These are phyloP conservation scores for Pyrenochaeta sp. DNA, from an alignment of 2,329 filamentous ascomycete genomes.

Conservation along the genomic window DNA sequence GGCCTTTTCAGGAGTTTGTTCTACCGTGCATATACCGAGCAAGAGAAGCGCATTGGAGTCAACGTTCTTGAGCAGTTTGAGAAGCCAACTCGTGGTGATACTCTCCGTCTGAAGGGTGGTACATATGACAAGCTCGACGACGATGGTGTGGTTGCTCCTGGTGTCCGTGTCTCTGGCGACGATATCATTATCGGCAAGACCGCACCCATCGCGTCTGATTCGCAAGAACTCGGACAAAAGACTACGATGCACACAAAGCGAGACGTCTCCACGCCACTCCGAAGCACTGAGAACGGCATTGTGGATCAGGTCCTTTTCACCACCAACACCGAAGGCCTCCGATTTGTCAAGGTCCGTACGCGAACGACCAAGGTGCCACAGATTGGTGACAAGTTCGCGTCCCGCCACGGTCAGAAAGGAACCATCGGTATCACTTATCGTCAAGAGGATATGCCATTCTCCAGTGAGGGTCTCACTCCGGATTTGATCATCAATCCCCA, in stretches of 20 bases:
- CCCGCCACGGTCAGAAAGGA: conserved; percentile 98
- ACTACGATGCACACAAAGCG: conserved; percentile 90
- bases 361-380: conserved; percentile 97
- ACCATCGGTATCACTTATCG: conserved; percentile 98
- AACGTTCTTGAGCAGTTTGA: conserved; percentile 93
- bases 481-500: conserved; percentile 99
- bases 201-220: conserved; percentile 89
- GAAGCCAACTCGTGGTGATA: conserved; percentile 88
- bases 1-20: conserved; percentile 97
- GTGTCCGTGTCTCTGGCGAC: conserved; percentile 93
- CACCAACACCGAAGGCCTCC: conserved; percentile 91
- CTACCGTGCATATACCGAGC: conserved; percentile 96
- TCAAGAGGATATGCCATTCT: conserved; percentile 99
- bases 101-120: conserved; percentile 89
- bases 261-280: conserved; percentile 92
- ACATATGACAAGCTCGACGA: conserved; percentile 98
- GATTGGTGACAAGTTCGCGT: conserved; percentile 99
- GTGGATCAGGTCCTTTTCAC: conserved; percentile 93
- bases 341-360: conserved; percentile 97
- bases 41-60: conserved; percentile 94
- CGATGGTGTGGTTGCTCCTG: conserved; percentile 92
- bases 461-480: conserved; percentile 85
- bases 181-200: conserved; percentile 99
- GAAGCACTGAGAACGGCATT: conserved; percentile 96
- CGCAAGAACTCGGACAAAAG: conserved; percentile 90